Conservation (phyloP, 371 early-diverging fungal genomes). For the Rhizopus sp. region DNA sequence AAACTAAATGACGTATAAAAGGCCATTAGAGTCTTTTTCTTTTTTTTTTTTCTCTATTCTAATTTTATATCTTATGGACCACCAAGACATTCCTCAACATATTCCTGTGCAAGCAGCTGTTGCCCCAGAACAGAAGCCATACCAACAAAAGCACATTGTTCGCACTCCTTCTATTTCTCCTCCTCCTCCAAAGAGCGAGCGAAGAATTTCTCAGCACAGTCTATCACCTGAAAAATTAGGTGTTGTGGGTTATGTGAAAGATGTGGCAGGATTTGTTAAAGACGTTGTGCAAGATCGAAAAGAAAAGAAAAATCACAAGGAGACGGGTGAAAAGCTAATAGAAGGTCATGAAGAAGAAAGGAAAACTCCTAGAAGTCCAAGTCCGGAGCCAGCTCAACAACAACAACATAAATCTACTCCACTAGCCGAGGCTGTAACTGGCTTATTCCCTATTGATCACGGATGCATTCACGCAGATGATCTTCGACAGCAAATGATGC, state of each 20-base stretch:
- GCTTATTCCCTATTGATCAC: slow-evolving; percentile 31
- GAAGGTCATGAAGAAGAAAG: slow-evolving; percentile 3
- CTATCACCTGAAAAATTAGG: slow-evolving; percentile 50
- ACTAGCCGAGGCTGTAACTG: slow-evolving; percentile 36
- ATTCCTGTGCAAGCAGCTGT: slow-evolving; percentile 42
- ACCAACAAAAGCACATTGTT: slow-evolving; percentile 28
- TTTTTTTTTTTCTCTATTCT: neutral
- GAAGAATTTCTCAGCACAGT: slow-evolving; percentile 35
- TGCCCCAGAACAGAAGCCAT: slow-evolving; percentile 40
- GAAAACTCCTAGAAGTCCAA: slow-evolving; percentile 10
- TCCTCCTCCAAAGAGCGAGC: slow-evolving; percentile 11
- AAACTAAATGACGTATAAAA: too few relatives aligned
- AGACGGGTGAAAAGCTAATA: neutral
- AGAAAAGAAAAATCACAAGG: slow-evolving; percentile 6
- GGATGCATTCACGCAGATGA: slow-evolving; percentile 38
- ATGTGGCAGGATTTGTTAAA: slow-evolving; percentile 51
- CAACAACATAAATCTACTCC: slow-evolving; percentile 16
- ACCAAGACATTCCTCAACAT: slow-evolving; percentile 26
- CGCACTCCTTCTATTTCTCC: slow-evolving; percentile 7
- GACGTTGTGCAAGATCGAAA: slow-evolving; percentile 38
- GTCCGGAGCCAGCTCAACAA: slow-evolving; percentile 9
- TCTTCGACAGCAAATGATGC: slow-evolving; percentile 33
- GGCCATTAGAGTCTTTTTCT: neutral
- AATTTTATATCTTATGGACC: neutral
- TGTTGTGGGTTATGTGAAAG: slow-evolving; percentile 49